These are phyloP conservation scores for Podospora bellae-mahoneyi DNA, from an alignment of 495 filamentous ascomycete genomes.

Conservation along the genomic window DNA sequence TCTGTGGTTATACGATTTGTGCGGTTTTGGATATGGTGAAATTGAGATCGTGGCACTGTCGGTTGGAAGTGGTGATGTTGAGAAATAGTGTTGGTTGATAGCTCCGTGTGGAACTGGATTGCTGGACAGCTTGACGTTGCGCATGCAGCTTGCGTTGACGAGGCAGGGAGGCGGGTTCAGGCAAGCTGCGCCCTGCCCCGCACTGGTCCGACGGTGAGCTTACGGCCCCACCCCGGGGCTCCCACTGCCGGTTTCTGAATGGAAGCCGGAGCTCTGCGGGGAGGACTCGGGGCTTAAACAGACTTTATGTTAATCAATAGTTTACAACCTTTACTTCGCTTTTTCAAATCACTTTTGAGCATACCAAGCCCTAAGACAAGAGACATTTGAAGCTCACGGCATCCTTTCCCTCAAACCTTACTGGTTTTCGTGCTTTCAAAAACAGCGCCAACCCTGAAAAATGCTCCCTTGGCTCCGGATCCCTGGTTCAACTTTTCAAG, in stretches of 20 bases:
- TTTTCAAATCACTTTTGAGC: not conserved
- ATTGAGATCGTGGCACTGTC: not conserved
- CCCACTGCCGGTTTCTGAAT: not conserved
- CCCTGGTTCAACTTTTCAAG: not conserved
- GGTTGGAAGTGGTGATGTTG: not conserved
- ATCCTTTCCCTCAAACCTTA: too few species aligned
- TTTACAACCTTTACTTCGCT: not conserved
- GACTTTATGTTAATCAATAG: not conserved
- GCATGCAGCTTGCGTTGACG: not conserved
- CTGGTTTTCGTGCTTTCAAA: too few species aligned
- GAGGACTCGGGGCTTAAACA: not conserved
- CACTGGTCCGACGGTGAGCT: not conserved
- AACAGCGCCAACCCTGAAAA: not conserved
- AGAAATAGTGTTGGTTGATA: not conserved
- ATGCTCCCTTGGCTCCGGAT: not conserved
- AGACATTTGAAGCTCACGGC: too few species aligned
- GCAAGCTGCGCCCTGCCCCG: not conserved
- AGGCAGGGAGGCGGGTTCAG: conserved; percentile 1
- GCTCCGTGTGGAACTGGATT: not conserved
- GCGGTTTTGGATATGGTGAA: not conserved
- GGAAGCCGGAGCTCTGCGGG: not conserved
- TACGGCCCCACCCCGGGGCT: not conserved
- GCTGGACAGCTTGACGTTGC: not conserved
- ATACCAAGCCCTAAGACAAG: too few species aligned
- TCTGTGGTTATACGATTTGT: not conserved